Base-by-base conservation (phyloP, 768 basidiomycete species). In the Hemileccinum rubropunctum region DNA sequence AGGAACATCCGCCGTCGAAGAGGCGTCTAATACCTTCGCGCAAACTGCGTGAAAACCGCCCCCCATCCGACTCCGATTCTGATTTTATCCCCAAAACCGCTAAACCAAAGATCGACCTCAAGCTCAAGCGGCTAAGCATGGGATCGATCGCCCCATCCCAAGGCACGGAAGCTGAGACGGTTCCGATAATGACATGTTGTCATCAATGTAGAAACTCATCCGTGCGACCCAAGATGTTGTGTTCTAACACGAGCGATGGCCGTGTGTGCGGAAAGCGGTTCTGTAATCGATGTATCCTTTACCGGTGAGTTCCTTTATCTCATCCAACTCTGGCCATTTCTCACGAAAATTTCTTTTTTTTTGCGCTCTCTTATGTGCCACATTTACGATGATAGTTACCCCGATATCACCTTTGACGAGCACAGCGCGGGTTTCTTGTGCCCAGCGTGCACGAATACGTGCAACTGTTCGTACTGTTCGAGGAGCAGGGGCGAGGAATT, bases 391-490 rank as follows among this genome's bases (percentile, higher is more conserved):
- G 4, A 23, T 46, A 76, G 75, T 53, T 76, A 76, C 45, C 70
- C 73, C 1, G 65, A 72, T 15, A 47, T 73, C 49, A 61, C 60
- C 23, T 76, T 76, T 50, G 63, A 72, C 28, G 39, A 58, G 30
- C 58, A 49, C 17, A 65, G 54, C 34, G 52, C 54, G 4, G 46
- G 58, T 7, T 76, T 74, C 45, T 47, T 56, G 20, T 83, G 82
- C 54, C 81, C 81, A 0, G 54, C 21, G 13, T 83, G 80, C 56
- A 56, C 59, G 3, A 56, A 65, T 11, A 72, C 53, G 11, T 83
- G 81, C 62, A 79, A 75, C 39, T 83, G 81, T 58, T 74, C 76
- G 11, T 0, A 6, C 0, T 82, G 80, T 55, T 67, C 73, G 13
- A 53, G 61, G 23, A 70, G 54, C 50, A 71, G 81, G 6, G 79